Conservation (phyloP, 352 stramenopile genomes). For the Phytophthora citricola region DNA sequence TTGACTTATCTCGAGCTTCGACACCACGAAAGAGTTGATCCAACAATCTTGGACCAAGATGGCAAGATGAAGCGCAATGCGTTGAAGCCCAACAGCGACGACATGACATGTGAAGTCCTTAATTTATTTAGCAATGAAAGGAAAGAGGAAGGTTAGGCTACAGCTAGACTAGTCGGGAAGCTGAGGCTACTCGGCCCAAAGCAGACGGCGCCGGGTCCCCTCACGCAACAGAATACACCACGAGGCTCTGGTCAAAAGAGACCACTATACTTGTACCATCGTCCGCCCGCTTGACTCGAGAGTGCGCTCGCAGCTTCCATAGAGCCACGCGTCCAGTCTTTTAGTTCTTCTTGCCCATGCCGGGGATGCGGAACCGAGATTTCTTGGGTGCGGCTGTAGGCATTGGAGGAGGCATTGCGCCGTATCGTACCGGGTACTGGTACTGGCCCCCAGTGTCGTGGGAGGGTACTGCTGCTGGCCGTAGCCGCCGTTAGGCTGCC, state of each 20-base stretch:
- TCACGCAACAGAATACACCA: constrained; percentile 39
- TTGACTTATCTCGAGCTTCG: constrained; percentile 10
- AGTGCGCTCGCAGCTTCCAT: constrained; percentile 23
- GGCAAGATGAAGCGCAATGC: constrained; percentile 2
- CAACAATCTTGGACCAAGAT: neutral
- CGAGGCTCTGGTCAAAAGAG: constrained; percentile 23
- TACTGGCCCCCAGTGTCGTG: constrained; percentile 45
- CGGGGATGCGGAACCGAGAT: constrained; percentile 72
- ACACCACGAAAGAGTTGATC: constrained; percentile 7
- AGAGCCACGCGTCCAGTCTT: constrained; percentile 32
- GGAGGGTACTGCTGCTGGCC: constrained; percentile 36
- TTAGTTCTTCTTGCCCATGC: constrained; percentile 84
- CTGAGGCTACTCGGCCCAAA: constrained; percentile 19
- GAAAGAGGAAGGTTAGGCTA: constrained; percentile 38
- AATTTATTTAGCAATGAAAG: constrained; percentile 54
- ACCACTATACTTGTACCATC: constrained; percentile 24
- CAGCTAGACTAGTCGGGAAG: constrained; percentile 31
- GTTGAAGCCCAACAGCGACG: neutral
- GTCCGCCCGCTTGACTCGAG: constrained; percentile 14
- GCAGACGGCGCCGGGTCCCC: constrained; percentile 13
- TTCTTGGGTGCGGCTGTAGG: constrained; percentile 64
- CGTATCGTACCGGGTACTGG: constrained; percentile 67
- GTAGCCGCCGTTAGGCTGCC: neutral
- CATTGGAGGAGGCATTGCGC: constrained; percentile 59
- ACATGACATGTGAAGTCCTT: constrained; percentile 39